A percentile compares a stretch with the other conserved stretches of the same genome.
These are phyloP conservation scores for Hericium erinaceus DNA, from an alignment of 768 basidiomycete species.

Conservation along the genomic window DNA sequence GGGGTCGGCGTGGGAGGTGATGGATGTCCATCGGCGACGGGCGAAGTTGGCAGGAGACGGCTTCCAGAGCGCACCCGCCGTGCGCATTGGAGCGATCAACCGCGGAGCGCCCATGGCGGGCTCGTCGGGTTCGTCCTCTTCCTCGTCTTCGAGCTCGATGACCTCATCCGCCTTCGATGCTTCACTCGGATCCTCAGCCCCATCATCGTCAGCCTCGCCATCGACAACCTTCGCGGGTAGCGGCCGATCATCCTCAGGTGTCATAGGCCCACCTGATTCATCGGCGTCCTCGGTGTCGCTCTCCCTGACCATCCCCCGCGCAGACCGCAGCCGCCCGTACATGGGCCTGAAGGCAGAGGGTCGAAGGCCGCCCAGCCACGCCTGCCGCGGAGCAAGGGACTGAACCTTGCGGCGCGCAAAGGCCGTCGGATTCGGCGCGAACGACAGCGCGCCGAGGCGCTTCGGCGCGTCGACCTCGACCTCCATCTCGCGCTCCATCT, in stretches of 20 bases:
- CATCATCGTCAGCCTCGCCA: constrained; percentile 5
- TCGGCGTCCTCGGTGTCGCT: not conserved
- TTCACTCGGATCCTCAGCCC: constrained; percentile 11
- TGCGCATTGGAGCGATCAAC: not conserved
- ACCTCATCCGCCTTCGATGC: not conserved
- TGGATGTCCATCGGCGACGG: constrained; percentile 11
- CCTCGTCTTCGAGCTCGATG: not conserved
- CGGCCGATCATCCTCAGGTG: constrained; percentile 11
- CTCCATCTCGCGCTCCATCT: constrained; percentile 9
- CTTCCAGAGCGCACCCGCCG: constrained; percentile 8
- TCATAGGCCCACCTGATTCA: not conserved
- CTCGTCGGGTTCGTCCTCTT: not conserved
- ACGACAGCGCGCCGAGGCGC: constrained; percentile 11
- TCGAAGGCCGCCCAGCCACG: not conserved
- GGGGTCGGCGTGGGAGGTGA: not conserved
- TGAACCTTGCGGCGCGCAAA: constrained; percentile 21
- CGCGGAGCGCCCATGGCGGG: not conserved
- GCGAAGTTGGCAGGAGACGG: constrained; percentile 12
- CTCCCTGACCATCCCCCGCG: too few relatives aligned
- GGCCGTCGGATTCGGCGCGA: constrained; percentile 23
- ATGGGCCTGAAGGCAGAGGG: not conserved
- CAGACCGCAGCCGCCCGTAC: not conserved
- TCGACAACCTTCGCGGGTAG: not conserved
- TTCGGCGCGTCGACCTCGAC: constrained; percentile 4
- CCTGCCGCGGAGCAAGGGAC: not conserved